Evolutionary conservation across 2,329 filamentous ascomycete genomes (phyloP).

Genomic region (Apiospora malaysiana): DNA sequence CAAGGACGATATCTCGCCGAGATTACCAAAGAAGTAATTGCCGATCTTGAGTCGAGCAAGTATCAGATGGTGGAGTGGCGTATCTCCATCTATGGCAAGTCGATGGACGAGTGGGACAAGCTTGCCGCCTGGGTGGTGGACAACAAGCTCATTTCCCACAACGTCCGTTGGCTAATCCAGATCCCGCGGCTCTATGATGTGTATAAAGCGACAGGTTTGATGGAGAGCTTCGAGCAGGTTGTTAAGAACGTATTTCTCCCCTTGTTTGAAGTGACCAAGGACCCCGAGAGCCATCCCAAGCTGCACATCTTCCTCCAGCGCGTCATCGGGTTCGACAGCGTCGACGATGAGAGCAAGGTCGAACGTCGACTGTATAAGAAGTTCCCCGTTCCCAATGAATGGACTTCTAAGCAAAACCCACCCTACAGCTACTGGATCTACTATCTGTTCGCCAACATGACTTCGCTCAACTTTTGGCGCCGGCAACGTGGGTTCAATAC

Average conservation of each 20-base stretch:
- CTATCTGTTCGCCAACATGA: slow-evolving; percentile 92
- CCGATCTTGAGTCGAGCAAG: slow-evolving; percentile 96
- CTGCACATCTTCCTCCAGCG: slow-evolving; percentile 93
- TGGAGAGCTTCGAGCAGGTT: slow-evolving; percentile 90
- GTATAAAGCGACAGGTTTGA: slow-evolving; percentile 86
- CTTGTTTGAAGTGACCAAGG: slow-evolving; percentile 89
- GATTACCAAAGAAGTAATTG: slow-evolving; percentile 97
- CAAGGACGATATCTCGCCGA: slow-evolving; percentile 94
- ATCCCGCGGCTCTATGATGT: slow-evolving; percentile 94
- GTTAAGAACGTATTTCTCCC: slow-evolving; percentile 92
- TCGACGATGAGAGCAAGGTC: slow-evolving; percentile 97
- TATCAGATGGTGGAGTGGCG: slow-evolving; percentile 99
- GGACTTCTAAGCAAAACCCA: slow-evolving; percentile 93
- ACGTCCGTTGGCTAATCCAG: slow-evolving; percentile 96
- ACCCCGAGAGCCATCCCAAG: slow-evolving; percentile 87
- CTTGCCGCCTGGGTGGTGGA: slow-evolving; percentile 96
- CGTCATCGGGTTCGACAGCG: slow-evolving; percentile 96
- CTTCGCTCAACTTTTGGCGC: slow-evolving; percentile 89
- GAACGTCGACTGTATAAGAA: slow-evolving; percentile 95
- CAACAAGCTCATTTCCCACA: slow-evolving; percentile 97
- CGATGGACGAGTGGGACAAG: slow-evolving; percentile 95
- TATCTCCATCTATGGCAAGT: slow-evolving; percentile 94
- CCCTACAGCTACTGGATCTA: slow-evolving; percentile 99
- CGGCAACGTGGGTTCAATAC: slow-evolving; percentile 95
- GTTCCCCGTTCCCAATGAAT: slow-evolving; percentile 87